phyloP scores from a whole-genome alignment of 108 stramenopile species.

The Nitzschia putrida region DNA sequence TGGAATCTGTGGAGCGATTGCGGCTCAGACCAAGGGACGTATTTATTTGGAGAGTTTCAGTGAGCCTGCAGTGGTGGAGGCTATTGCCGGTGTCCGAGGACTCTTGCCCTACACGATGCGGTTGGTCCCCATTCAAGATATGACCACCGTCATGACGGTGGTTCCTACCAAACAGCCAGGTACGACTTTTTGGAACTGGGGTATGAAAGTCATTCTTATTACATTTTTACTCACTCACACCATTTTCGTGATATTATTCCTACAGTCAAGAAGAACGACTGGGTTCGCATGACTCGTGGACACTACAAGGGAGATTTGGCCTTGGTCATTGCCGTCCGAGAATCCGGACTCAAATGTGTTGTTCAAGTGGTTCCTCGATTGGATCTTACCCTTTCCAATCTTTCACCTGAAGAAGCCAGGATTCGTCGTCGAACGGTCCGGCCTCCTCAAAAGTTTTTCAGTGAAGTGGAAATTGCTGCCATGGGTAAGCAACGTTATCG shows the following conservation, averaged over 20 bases:
- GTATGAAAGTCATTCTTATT: constrained; percentile 6
- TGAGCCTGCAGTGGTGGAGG: constrained; percentile 90
- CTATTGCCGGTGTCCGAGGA: constrained; percentile 88
- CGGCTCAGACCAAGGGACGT: constrained; percentile 86
- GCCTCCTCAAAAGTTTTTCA: constrained; percentile 94
- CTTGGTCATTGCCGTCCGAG: constrained; percentile 85
- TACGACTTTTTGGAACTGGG: constrained; percentile 29
- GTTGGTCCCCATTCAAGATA: constrained; percentile 89
- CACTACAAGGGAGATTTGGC: constrained; percentile 97
- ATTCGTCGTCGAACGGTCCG: constrained; percentile 76
- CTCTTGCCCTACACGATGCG: constrained; percentile 80
- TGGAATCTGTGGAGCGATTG: constrained; percentile 84
- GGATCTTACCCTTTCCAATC: constrained; percentile 71
- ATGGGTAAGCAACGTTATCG: constrained; percentile 66
- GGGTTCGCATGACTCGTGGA: constrained; percentile 91
- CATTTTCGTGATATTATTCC: background rate
- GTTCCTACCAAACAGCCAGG: constrained; percentile 84
- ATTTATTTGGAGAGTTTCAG: constrained; percentile 93
- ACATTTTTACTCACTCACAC: background rate
- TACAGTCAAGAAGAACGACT: constrained; percentile 90
- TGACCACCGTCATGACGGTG: constrained; percentile 95
- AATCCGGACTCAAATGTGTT: constrained; percentile 89
- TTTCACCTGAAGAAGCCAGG: constrained; percentile 81
- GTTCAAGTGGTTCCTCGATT: constrained; percentile 93
- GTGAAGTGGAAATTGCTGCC: constrained; percentile 75